These are phyloP conservation scores for Phyllosticta citriasiana DNA, from an alignment of 2,329 filamentous ascomycete species.

Conservation along the genomic window DNA sequence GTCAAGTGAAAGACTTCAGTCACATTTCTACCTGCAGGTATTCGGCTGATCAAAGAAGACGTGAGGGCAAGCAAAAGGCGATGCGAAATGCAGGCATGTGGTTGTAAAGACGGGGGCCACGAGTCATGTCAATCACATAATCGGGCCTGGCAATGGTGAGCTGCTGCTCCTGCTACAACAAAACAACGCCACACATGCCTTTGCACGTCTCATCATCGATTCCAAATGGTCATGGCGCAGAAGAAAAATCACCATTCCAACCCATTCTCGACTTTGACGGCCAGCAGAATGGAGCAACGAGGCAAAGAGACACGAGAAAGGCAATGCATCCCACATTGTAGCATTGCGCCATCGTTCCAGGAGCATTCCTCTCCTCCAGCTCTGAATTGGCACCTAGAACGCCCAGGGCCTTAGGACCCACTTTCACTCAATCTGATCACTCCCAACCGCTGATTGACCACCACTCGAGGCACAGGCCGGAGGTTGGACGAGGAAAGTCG, in stretches of 20 bases:
- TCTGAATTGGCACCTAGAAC: neutral
- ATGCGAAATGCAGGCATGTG: neutral
- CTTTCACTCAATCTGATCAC: neutral
- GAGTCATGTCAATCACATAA: neutral
- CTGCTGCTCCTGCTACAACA: neutral
- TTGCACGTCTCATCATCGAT: neutral
- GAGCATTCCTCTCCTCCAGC: neutral
- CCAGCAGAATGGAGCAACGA: neutral
- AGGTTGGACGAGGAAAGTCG: neutral
- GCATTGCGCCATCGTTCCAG: neutral
- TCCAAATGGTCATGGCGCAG: neutral
- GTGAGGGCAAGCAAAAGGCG: neutral
- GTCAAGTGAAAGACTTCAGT: neutral
- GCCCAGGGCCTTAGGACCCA: neutral
- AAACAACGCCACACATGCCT: neutral
- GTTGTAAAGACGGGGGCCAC: neutral
- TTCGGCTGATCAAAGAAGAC: neutral
- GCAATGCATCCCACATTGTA: neutral
- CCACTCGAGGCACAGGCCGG: neutral
- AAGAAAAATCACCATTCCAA: neutral
- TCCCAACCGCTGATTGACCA: neutral
- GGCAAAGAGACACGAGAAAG: neutral
- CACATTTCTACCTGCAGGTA: neutral
- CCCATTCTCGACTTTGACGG: neutral
- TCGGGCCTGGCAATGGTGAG: neutral